Evolutionary conservation across 345 rosid genomes (phyloP).

Genomic region (Gossypium thurberi): DNA sequence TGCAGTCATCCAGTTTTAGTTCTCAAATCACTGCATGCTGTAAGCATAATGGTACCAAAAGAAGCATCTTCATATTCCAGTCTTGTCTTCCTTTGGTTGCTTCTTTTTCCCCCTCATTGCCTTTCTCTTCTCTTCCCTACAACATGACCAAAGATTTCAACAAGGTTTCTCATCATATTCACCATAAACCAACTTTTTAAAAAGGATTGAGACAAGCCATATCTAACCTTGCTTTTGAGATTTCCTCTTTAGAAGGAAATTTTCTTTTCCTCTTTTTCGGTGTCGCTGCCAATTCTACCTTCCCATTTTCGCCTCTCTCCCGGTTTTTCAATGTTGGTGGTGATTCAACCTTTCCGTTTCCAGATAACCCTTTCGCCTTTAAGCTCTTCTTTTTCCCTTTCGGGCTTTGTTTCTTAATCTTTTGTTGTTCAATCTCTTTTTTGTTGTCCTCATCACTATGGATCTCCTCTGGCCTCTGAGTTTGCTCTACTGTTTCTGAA

Average conservation of each 20-base stretch:
- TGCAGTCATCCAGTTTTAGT: background rate
- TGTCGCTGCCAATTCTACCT: slow-evolving; percentile 10
- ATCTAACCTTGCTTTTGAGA: slow-evolving; percentile 57
- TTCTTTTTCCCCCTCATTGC: slow-evolving; percentile 36
- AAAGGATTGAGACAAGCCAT: background rate
- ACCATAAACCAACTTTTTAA: background rate
- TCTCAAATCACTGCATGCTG: background rate
- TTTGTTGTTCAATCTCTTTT: background rate
- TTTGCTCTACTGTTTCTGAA: slow-evolving; percentile 4
- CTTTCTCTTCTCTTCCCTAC: slow-evolving; percentile 81
- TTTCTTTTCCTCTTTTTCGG: slow-evolving; percentile 40
- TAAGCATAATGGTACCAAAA: background rate
- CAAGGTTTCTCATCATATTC: background rate
- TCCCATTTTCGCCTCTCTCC: slow-evolving; percentile 22
- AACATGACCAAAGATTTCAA: background rate
- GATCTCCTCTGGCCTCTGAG: background rate
- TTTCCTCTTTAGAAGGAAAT: slow-evolving; percentile 47
- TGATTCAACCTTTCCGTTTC: slow-evolving; percentile 4
- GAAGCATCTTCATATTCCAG: slow-evolving; percentile 1
- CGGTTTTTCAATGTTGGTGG: slow-evolving; percentile 6
- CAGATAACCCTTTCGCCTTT: slow-evolving; percentile 8
- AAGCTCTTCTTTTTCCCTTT: slow-evolving; percentile 13
- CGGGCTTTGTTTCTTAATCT: slow-evolving; percentile 1
- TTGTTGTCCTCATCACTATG: background rate
- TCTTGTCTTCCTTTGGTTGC: slow-evolving; percentile 9